Base-by-base conservation (phyloP, 495 filamentous ascomycete species). In the Echria macrotheca region DNA sequence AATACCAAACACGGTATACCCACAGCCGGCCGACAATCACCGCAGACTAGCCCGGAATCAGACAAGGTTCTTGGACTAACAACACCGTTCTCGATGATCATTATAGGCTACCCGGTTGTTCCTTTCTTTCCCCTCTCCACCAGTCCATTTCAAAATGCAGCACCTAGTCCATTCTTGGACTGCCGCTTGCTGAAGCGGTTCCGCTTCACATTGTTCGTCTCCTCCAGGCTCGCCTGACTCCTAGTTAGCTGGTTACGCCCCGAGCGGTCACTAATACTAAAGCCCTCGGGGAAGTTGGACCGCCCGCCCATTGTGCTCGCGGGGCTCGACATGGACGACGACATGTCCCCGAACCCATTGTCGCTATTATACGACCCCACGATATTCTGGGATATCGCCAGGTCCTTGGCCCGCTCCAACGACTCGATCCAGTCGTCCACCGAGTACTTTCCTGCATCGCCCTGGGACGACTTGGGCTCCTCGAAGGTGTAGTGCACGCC, bases 401-500 rank as follows among this genome's bases (percentile, higher is more conserved):
- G 76, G 47, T 95, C 90, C 57, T 82, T 83, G 22, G 91, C 87
- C 29, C 83, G 77, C 55, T 91, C 88, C 31, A 96, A 71, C 29
- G 77, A 79, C 53, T 94, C 90, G 31, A 95, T 72, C 91, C 91
- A 96, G 60, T 96, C 90, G 53, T 91, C 82, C 0, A 80, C 78
- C 28, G 80, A 81, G 52, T 66, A 72, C 44, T 73, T 74, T 2
- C 65, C 60, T 11, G 67, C 55, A 10, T 70, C 64, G 22, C 15
- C 50, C 31, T 61, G 53, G 11, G 57, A 47, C 15, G 59, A 50
- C 35, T 65, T 65, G 35, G 62, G 60, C 40, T 65, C 91, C 70
- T 99, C 94, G 62, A 99, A 99, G 15, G 85, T 87, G 61, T 85
- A 91, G 52, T 93, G 90, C 66, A 89, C 86, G 36, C 95, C 90